A percentile compares a stretch with the other conserved stretches of the same genome.
These are phyloP conservation scores for Hypoxylon sp. DNA, from an alignment of 2,329 filamentous ascomycete genomes.

Conservation along the genomic window DNA sequence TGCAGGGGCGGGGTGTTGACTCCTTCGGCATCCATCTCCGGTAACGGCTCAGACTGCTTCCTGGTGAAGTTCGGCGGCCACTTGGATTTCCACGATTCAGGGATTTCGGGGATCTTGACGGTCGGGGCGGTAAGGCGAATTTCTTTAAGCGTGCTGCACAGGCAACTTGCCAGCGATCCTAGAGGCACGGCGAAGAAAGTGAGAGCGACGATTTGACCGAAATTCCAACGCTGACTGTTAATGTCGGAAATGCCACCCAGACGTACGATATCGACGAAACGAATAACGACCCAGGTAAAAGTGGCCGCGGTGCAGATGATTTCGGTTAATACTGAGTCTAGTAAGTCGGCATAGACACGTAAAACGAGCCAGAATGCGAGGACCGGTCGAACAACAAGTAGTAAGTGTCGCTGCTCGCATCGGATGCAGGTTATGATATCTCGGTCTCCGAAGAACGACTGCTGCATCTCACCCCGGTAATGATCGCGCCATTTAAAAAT, in stretches of 20 bases:
- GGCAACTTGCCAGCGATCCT: conserved; percentile 25
- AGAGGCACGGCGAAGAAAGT: conserved; percentile 36
- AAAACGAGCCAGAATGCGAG: conserved; percentile 41
- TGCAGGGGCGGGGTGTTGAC: conserved; percentile 3
- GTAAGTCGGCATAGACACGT: conserved; percentile 37
- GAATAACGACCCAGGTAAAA: conserved; percentile 35
- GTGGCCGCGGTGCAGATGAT: conserved; percentile 31
- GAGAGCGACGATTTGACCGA: conserved; percentile 35
- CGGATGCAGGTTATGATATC: conserved; percentile 39
- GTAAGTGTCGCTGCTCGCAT: conserved; percentile 40
- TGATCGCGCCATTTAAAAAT: conserved; percentile 37
- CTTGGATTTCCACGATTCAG: neutral
- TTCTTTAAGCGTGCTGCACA: conserved; percentile 14
- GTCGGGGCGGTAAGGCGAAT: neutral
- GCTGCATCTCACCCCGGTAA: conserved; percentile 38
- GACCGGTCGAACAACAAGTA: conserved; percentile 39
- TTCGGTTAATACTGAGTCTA: conserved; percentile 38
- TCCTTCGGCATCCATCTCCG: conserved; percentile 8
- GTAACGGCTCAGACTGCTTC: conserved; percentile 13
- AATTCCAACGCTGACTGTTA: conserved; percentile 26
- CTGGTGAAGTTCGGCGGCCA: conserved; percentile 11
- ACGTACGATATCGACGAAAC: conserved; percentile 33
- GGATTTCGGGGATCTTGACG: neutral
- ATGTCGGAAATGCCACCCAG: conserved; percentile 25
- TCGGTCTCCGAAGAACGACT: conserved; percentile 29